Base-by-base conservation (phyloP, 2,329 filamentous ascomycete species). In the Tolypocladium tundrense region DNA sequence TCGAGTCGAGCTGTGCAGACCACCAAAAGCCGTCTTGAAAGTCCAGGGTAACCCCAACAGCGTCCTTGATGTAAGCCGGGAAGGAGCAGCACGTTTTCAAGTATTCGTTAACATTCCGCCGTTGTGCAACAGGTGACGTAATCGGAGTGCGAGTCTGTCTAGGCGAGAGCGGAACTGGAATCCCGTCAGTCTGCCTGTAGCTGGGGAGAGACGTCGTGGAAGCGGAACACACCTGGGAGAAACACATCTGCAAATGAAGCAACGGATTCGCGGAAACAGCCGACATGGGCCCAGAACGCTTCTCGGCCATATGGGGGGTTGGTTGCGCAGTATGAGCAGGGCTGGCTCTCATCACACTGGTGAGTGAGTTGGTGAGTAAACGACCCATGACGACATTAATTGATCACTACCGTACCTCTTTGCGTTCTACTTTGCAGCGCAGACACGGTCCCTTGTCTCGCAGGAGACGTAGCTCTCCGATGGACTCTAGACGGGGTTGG, bases 11-110 rank as follows among this genome's bases (percentile, higher is more conserved):
- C 60, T 81, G 77, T 53, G 81, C 79, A 19, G 77, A 79, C 78
- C 79, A 81, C 81, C 81, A 84, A 63, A 84, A 84, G 1, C 74
- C 74, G 61, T 84, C 81, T 39, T 79, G 73, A 57, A 80, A 83
- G 63, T 84, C 81, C 3, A 81, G 65, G 56, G 77, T 73, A 4
- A 68, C 64, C 57, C 74, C 74, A 19, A 79, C 76, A 59, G 75
- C 67, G n/a, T 73, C 70, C 1, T 71, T 65, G 33, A 73, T 69
- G 14, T 72, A 69, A n/a, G 70, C 66, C n/a, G 71, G 67, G 24
- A 77, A 68, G 16, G 72, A 69, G 57, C 79, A 82, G 1, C 71
- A 70, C 16, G 73, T 71, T 53, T 81, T 74, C 10, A 84, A 69
- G 58, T 76, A 77, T 27, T 82, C 77, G 64, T 83, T 83, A 62